Evolutionary conservation across 768 basidiomycete species (phyloP), one percentile per base, ranked within the genome.

Genomic region (Podaxis sp.): DNA sequence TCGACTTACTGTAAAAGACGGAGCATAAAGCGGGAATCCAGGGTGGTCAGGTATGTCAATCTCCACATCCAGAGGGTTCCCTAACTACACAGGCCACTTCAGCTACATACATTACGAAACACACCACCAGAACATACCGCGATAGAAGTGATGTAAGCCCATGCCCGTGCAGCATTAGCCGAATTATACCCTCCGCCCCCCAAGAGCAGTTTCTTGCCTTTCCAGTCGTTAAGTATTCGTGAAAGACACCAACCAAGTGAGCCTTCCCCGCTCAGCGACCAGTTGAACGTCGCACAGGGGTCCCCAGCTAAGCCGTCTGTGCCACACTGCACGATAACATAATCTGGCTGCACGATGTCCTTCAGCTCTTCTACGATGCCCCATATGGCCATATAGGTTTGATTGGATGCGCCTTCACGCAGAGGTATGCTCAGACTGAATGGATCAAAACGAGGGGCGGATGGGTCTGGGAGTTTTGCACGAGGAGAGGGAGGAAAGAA

Each of bases 131-230:
- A 9, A 77, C 89, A 64, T 66, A 94, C 91, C 29, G 85, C 84
- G 3, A 91, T 75, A 0, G 89, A 88, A 1, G 94, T 96, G 17
- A 95, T 74, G 68, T 86, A 86, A 0, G 92, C 79, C 93, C 94
- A 97, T 0, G 92, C 91, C 12, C 94, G 83, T 0, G 95, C 94
- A 1, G 87, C 87, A 66, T 96, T 96, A 1, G 91, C 77, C 3
- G 85, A 84, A 67, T 91, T 80, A 71, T 98, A 97, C 0, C 96
- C 96, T 17, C 91, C 92, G 59, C 92, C 92, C 7, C 92, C 91
- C 2, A 94, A 80, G n/a, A 93, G 71, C 47, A 93, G 68, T 57
- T 85, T 86, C 69, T 82, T 86, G 29, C 84, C 82, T 0, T 73
- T 67, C 89, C 90, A 90, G 13, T 73, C 66, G 2, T 81, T 75